These are phyloP conservation scores for Termitomyces sp. DNA, from an alignment of 768 basidiomycete species.

Conservation along the genomic window DNA sequence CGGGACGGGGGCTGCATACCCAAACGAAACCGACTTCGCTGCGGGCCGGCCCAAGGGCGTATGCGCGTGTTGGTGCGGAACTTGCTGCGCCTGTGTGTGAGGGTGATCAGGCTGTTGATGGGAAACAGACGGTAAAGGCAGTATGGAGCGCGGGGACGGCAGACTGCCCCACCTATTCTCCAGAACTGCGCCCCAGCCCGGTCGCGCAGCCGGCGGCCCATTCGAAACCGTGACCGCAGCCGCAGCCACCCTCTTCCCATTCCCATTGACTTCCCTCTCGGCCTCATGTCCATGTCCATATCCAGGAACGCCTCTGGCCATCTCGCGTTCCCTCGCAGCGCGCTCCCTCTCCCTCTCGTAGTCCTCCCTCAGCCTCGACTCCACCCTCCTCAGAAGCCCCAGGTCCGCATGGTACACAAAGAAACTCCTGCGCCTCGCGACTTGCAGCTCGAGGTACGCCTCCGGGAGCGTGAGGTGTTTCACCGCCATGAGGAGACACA, in stretches of 20 bases:
- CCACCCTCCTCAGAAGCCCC: constrained; percentile 65
- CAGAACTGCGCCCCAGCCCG: constrained; percentile 5
- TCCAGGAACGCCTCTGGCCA: constrained; percentile 4
- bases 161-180: constrained; percentile 5
- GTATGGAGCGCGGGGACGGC: background rate
- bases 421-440: constrained; percentile 74
- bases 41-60: constrained; percentile 32
- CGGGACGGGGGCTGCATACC: constrained; percentile 17
- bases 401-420: constrained; percentile 89
- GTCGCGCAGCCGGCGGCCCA: background rate
- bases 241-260: constrained; percentile 20
- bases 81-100: background rate
- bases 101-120: constrained; percentile 8
- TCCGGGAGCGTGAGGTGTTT: constrained; percentile 69
- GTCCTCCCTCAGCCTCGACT: constrained; percentile 43
- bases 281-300: constrained; percentile 5
- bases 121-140: background rate
- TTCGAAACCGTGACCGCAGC: constrained; percentile 3
- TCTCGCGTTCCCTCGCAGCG: constrained; percentile 12
- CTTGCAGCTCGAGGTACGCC: constrained; percentile 90
- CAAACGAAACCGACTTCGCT: constrained; percentile 48
- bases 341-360: constrained; percentile 30
- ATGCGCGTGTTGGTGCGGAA: background rate
- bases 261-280: constrained; percentile 17
- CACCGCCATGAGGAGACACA: constrained; percentile 81